Conservation (phyloP, 345 rosid genomes). For the Linum trigynum region DNA sequence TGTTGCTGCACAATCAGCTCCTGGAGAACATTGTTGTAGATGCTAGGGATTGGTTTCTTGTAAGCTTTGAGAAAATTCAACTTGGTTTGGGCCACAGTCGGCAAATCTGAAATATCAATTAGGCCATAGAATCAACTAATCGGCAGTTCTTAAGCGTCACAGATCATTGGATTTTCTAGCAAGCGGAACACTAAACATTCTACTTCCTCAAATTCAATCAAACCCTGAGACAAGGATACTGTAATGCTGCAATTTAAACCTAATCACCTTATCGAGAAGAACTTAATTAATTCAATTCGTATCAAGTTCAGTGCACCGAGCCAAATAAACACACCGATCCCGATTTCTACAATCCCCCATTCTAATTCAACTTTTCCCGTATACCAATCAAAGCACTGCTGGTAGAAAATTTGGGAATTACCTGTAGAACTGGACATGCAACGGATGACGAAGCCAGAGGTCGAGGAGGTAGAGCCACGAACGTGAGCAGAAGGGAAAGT, state of each 20-base stretch:
- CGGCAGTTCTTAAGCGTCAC: too few relatives aligned
- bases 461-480: conserved; percentile 28
- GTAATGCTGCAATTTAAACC: too few relatives aligned
- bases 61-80: conserved; percentile 64
- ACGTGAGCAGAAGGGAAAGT: conserved; percentile 21
- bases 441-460: conserved; percentile 40
- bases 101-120: conserved; percentile 34
- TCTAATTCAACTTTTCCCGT: background rate
- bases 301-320: too few relatives aligned
- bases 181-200: too few relatives aligned
- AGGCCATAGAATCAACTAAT: background rate
- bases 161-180: too few relatives aligned
- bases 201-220: too few relatives aligned
- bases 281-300: too few relatives aligned
- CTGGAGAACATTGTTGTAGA: conserved; percentile 77
- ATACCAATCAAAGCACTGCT: background rate
- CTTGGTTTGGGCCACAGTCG: conserved; percentile 88
- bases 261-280: too few relatives aligned
- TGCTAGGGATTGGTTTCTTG: conserved; percentile 83
- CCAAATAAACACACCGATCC: background rate
- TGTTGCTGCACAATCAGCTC: conserved; percentile 96
- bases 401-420: conserved; percentile 7
- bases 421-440: conserved; percentile 63
- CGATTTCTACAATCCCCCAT: background rate
- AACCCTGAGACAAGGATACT: too few relatives aligned